Conservation (phyloP, 1,284 basidiomycete species). For the Athelia sp. region DNA sequence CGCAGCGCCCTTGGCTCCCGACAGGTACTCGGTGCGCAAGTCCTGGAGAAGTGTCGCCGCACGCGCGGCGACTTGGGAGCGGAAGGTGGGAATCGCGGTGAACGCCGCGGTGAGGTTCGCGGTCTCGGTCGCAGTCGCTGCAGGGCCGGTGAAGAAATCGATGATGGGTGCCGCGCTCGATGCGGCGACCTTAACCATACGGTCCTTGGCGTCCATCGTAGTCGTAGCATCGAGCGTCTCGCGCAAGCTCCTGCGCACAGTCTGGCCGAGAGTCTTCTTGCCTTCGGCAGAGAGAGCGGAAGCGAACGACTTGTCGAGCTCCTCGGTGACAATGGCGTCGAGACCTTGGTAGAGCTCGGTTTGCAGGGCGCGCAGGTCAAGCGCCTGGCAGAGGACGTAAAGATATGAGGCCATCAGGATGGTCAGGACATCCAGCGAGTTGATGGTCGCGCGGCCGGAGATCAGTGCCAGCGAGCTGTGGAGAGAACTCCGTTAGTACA, state of each 20-base stretch:
- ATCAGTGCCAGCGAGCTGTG: constrained; percentile 75
- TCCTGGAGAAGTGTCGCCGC: constrained; percentile 40
- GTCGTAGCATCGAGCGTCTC: constrained; percentile 60
- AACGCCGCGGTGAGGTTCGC: constrained; percentile 17
- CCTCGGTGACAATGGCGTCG: constrained; percentile 44
- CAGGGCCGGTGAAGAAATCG: constrained; percentile 43
- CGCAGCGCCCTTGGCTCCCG: constrained; percentile 46
- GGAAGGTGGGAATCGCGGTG: constrained; percentile 44
- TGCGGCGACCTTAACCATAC: constrained; percentile 64
- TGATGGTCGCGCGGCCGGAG: constrained; percentile 74
- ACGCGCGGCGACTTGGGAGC: constrained; percentile 39
- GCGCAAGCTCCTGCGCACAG: constrained; percentile 39
- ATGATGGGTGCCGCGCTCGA: constrained; percentile 58
- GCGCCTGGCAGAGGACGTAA: constrained; percentile 75
- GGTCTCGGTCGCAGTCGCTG: constrained; percentile 19
- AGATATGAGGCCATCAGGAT: constrained; percentile 73
- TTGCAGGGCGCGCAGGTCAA: constrained; percentile 74
- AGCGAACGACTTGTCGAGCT: constrained; percentile 43
- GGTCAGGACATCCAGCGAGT: constrained; percentile 71
- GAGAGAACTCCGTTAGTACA: not conserved
- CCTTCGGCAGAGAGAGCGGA: constrained; percentile 30
- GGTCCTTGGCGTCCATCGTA: constrained; percentile 61
- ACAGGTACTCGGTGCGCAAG: constrained; percentile 50
- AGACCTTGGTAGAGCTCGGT: constrained; percentile 54
- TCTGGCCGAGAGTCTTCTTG: constrained; percentile 25